phyloP scores from a whole-genome alignment of 176 grass and related monocot species.

The Areca catechu region DNA sequence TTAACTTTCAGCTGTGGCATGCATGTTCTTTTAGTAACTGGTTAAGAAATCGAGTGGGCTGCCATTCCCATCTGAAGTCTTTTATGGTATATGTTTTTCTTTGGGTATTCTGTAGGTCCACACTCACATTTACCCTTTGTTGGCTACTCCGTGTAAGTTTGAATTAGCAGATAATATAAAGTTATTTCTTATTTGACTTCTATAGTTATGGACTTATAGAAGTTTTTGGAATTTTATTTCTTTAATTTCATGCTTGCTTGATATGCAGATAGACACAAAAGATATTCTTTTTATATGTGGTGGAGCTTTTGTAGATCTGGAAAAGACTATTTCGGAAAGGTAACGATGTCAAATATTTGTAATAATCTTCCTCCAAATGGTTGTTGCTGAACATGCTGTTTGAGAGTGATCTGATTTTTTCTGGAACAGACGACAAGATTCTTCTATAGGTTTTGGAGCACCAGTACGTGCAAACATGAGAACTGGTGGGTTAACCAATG shows the following conservation, averaged over 20 bases:
- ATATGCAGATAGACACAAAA: constrained; percentile 88
- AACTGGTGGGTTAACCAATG: constrained; percentile 61
- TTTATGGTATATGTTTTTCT: too few relatives aligned
- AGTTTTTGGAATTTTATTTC: constrained; percentile 1
- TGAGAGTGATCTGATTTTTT: not conserved
- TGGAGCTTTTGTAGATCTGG: constrained; percentile 82
- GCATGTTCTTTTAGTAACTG: too few relatives aligned
- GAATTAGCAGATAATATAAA: too few relatives aligned
- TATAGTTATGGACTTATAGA: too few relatives aligned
- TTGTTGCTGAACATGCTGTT: constrained; percentile 16
- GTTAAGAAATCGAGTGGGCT: too few relatives aligned
- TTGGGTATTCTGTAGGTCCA: too few relatives aligned
- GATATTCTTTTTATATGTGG: constrained; percentile 99
- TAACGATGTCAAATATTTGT: constrained; percentile 11
- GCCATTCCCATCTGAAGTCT: too few relatives aligned
- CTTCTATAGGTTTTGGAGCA: constrained; percentile 92
- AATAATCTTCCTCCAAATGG: constrained; percentile 9
- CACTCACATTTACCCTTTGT: too few relatives aligned
- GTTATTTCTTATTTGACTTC: too few relatives aligned
- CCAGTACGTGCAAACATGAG: constrained; percentile 85
- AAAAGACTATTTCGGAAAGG: constrained; percentile 99
- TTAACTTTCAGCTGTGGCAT: too few relatives aligned
- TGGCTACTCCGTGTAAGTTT: too few relatives aligned
- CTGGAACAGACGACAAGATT: constrained; percentile 66
- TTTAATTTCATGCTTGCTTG: constrained; percentile 18